These are phyloP conservation scores for Solanum megistacrolobum DNA, from an alignment of 257 asterid genomes.

Conservation along the genomic window DNA sequence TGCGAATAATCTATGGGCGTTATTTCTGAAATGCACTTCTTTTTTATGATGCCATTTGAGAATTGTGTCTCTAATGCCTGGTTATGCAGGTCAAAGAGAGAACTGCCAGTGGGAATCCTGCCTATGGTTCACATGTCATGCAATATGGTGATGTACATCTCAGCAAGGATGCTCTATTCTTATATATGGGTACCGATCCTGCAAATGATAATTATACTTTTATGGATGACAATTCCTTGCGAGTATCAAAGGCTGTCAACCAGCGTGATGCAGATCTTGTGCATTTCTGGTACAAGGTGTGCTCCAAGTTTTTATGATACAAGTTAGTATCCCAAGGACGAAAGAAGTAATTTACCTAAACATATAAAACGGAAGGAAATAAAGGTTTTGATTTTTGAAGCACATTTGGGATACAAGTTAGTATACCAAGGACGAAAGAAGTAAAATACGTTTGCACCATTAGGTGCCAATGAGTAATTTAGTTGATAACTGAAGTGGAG, in stretches of 20 bases:
- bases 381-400: background rate
- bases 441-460: background rate
- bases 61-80: background rate
- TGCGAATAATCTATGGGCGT: background rate
- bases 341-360: background rate
- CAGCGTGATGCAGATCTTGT: slow-evolving; percentile 94
- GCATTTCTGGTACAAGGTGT: slow-evolving; percentile 91
- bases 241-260: slow-evolving; percentile 44
- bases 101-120: slow-evolving; percentile 49
- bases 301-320: background rate
- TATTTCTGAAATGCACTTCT: background rate
- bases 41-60: background rate
- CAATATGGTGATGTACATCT: slow-evolving; percentile 70
- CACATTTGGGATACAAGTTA: background rate
- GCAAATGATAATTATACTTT: slow-evolving; percentile 65
- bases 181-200: slow-evolving; percentile 78
- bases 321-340: background rate
- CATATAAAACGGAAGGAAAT: background rate
- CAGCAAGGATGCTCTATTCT: slow-evolving; percentile 34
- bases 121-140: slow-evolving; percentile 85
- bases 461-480: background rate
- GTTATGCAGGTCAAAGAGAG: slow-evolving; percentile 59
- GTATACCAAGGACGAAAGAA: background rate
- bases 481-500: background rate
- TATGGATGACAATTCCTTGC: slow-evolving; percentile 34